phyloP scores from a whole-genome alignment of 2,329 filamentous ascomycete genomes.

The Hymenotorrendiella dingleyae region DNA sequence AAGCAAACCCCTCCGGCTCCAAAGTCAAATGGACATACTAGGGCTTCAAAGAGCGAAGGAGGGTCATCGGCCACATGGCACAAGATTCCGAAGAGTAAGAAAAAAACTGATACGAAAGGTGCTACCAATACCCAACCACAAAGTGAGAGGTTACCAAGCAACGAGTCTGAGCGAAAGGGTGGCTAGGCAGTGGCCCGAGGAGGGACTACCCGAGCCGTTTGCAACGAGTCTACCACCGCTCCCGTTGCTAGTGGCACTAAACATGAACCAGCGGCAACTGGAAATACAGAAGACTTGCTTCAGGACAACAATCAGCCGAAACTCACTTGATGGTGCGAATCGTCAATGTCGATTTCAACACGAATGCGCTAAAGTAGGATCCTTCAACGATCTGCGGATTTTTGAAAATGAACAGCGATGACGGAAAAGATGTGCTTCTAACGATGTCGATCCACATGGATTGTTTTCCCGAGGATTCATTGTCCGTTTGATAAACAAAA shows the following conservation, averaged over 20 bases:
- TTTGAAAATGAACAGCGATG: background rate
- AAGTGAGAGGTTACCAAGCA: constrained; percentile 50
- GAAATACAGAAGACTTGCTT: too few relatives aligned
- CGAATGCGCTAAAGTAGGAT: too few relatives aligned
- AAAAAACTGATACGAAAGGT: constrained; percentile 46
- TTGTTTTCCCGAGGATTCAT: too few relatives aligned
- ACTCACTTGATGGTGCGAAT: too few relatives aligned
- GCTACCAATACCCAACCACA: constrained; percentile 36
- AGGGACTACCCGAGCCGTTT: too few relatives aligned
- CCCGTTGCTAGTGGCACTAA: too few relatives aligned
- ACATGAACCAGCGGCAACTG: too few relatives aligned
- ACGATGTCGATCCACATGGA: constrained; percentile 1
- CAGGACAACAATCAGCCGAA: too few relatives aligned
- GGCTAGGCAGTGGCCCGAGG: too few relatives aligned
- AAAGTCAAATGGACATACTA: constrained; percentile 48
- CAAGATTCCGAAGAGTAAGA: constrained; percentile 49
- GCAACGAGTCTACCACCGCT: too few relatives aligned
- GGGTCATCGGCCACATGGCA: constrained; percentile 47
- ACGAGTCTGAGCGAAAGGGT: constrained; percentile 57
- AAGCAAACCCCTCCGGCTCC: constrained; percentile 17
- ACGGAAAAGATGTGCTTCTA: constrained; percentile 1
- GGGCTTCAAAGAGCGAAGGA: constrained; percentile 49
- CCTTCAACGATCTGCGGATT: too few relatives aligned
- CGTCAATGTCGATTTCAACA: too few relatives aligned
- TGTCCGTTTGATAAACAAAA: constrained; percentile 5